Evolutionary conservation across 768 basidiomycete genomes (phyloP).

Genomic region (Antrodiella citrinella): DNA sequence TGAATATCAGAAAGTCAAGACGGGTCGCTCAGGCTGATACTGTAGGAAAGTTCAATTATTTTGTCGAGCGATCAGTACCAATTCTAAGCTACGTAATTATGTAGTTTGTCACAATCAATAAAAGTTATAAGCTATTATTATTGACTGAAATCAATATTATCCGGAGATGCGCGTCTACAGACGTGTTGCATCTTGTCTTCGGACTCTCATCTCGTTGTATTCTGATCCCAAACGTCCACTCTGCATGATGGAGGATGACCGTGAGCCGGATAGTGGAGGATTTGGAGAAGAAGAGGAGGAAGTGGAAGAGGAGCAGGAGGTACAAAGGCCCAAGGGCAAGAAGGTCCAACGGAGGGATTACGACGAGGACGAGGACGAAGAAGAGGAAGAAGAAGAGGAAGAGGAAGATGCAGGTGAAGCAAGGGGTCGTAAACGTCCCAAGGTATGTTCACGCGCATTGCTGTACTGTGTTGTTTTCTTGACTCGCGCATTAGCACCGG

Average conservation of each 20-base stretch:
- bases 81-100: too few relatives aligned
- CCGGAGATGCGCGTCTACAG: too few relatives aligned
- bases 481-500: slow-evolving; percentile 37
- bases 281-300: slow-evolving; percentile 14
- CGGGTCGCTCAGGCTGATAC: too few relatives aligned
- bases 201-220: slow-evolving; percentile 14
- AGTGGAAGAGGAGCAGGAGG: slow-evolving; percentile 26
- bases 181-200: background rate
- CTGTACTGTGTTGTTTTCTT: background rate
- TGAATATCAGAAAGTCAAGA: too few relatives aligned
- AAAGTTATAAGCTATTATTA: too few relatives aligned
- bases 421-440: slow-evolving; percentile 50
- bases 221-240: slow-evolving; percentile 21
- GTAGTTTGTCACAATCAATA: too few relatives aligned
- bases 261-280: slow-evolving; percentile 12
- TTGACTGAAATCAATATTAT: too few relatives aligned
- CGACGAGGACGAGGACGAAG: slow-evolving; percentile 32
- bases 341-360: slow-evolving; percentile 32
- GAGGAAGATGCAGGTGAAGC: slow-evolving; percentile 37
- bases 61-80: too few relatives aligned
- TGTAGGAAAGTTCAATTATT: too few relatives aligned
- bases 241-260: slow-evolving; percentile 21
- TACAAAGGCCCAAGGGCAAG: slow-evolving; percentile 27
- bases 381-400: slow-evolving; percentile 34
- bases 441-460: slow-evolving; percentile 32